Conservation (phyloP, 2,329 filamentous ascomycete species). For the Nemania abortiva region DNA sequence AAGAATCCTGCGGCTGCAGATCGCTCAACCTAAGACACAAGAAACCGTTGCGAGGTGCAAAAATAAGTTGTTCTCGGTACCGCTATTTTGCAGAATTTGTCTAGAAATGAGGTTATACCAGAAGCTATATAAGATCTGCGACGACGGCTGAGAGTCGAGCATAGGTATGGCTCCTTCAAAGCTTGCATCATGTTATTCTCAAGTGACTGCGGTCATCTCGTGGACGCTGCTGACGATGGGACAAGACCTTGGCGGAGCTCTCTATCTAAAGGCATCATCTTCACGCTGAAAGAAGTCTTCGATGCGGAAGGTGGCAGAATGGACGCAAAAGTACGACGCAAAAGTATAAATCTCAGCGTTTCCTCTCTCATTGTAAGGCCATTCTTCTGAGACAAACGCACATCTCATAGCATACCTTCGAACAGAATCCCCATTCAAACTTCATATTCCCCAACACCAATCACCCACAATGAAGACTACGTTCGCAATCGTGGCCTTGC, state of each 20-base stretch:
- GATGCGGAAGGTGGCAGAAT: neutral
- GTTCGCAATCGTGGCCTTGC: neutral
- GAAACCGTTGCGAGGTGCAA: neutral
- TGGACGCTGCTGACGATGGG: neutral
- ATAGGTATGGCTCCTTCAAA: neutral
- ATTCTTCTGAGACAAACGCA: neutral
- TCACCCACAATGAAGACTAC: neutral
- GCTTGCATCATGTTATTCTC: neutral
- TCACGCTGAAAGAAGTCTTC: neutral
- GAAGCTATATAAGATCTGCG: neutral
- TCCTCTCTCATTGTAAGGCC: neutral
- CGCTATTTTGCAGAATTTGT: too few species aligned
- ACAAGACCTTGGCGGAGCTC: neutral
- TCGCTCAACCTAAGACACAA: neutral
- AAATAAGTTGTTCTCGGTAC: neutral
- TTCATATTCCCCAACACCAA: neutral
- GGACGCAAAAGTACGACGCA: neutral
- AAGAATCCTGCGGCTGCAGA: neutral
- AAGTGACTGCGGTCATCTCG: neutral
- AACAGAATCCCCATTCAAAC: neutral
- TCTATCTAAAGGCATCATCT: neutral
- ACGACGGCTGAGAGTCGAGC: neutral
- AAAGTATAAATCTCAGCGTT: conserved; percentile 1
- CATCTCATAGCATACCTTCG: neutral
- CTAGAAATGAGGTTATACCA: neutral